phyloP scores from a whole-genome alignment of 176 grass and related monocot genomes.

The Paspalum notatum region DNA sequence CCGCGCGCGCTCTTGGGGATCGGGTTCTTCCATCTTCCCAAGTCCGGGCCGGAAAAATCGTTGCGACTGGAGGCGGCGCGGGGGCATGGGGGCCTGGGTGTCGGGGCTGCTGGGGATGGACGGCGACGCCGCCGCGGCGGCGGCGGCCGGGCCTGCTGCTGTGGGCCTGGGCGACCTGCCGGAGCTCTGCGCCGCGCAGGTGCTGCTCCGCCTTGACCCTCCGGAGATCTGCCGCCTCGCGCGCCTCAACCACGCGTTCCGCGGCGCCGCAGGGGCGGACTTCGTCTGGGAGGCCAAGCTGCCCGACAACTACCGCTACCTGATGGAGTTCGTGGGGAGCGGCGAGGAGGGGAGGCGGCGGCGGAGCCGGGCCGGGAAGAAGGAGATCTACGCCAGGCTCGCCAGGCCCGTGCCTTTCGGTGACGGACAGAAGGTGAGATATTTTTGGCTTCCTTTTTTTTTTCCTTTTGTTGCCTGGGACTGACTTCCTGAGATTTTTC shows the following conservation, averaged over 20 bases:
- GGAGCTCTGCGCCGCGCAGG: slow-evolving; percentile 74
- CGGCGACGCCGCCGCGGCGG: slow-evolving; percentile 8
- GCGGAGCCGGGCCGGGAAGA: slow-evolving; percentile 42
- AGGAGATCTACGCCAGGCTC: slow-evolving; percentile 82
- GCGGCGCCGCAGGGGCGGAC: slow-evolving; percentile 72
- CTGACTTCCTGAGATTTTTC: background rate
- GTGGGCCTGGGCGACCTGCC: slow-evolving; percentile 78
- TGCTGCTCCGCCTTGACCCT: slow-evolving; percentile 74
- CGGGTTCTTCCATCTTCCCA: background rate
- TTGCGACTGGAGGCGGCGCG: slow-evolving; percentile 50
- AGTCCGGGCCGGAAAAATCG: background rate
- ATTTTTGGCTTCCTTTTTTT: background rate
- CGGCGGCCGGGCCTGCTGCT: slow-evolving; percentile 23
- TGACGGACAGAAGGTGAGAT: slow-evolving; percentile 62
- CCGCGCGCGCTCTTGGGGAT: background rate
- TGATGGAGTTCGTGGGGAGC: slow-evolving; percentile 59
- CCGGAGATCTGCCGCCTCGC: slow-evolving; percentile 82
- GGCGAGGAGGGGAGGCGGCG: slow-evolving; percentile 34
- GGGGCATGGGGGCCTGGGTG: slow-evolving; percentile 70
- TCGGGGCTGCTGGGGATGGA: slow-evolving; percentile 60
- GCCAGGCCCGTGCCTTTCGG: slow-evolving; percentile 69
- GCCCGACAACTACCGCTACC: slow-evolving; percentile 73
- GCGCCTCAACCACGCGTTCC: slow-evolving; percentile 67
- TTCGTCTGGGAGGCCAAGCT: slow-evolving; percentile 94
- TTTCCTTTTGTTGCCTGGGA: background rate